Evolutionary conservation across 257 asterid species (phyloP).

Genomic region (Lavandula angustifolia): DNA sequence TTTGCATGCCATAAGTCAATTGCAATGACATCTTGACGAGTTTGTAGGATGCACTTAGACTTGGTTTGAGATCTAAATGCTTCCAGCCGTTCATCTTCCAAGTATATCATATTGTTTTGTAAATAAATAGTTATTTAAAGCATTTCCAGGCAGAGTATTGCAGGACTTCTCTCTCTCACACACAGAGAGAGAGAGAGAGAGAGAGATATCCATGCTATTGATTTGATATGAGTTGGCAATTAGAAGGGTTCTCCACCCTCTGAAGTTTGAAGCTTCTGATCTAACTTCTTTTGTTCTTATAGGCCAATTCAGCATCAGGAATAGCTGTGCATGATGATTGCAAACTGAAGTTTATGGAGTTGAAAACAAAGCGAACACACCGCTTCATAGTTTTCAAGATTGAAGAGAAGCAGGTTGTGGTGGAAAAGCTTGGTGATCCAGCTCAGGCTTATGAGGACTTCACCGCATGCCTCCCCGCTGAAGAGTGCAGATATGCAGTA

Average conservation of each 20-base stretch:
- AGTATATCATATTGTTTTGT: background rate
- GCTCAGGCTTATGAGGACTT: slow-evolving; percentile 39
- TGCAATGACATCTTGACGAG: background rate
- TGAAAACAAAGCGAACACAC: slow-evolving; percentile 44
- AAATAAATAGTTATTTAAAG: background rate
- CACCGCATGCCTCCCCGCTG: slow-evolving; percentile 38
- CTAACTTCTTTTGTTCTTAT: background rate
- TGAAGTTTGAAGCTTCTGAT: background rate
- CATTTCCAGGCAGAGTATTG: background rate
- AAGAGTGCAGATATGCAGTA: slow-evolving; percentile 44
- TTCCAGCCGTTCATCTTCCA: background rate
- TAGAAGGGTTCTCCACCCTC: background rate
- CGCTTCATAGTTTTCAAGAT: slow-evolving; percentile 47
- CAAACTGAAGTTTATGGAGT: slow-evolving; percentile 44
- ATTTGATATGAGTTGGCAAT: background rate
- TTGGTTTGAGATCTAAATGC: background rate
- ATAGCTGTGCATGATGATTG: slow-evolving; percentile 49
- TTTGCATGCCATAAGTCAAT: background rate
- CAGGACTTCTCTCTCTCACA: background rate
- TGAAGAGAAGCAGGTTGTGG: slow-evolving; percentile 44
- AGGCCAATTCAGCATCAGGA: slow-evolving; percentile 50
- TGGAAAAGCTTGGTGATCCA: slow-evolving; percentile 45
- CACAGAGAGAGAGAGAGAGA: no score
- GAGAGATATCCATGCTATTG: background rate
- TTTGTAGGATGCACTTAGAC: background rate